Evolutionary conservation across 83 land plant genomes (phyloP).

Genomic region (Isoetes engelmannii): DNA sequence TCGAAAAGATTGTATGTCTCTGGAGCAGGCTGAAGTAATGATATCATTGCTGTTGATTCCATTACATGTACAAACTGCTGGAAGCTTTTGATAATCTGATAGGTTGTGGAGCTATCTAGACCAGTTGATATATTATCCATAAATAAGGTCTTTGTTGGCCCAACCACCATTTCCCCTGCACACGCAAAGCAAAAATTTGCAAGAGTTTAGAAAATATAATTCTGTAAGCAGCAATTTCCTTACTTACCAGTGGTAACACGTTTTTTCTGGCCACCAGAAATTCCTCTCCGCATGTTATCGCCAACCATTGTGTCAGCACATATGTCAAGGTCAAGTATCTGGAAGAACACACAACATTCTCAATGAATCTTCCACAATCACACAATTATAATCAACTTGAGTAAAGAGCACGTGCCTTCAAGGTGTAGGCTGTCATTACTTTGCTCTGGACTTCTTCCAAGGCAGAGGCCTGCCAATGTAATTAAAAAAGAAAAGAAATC

Average conservation of each 20-base stretch:
- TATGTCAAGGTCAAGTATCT: conserved; percentile 19
- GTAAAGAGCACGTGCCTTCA: conserved; percentile 13
- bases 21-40: conserved; percentile 17
- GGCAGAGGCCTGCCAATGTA: conserved; percentile 14
- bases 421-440: conserved; percentile 23
- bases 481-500: too few relatives aligned
- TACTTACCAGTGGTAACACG: conserved; percentile 16
- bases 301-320: conserved; percentile 20
- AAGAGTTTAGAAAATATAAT: background rate
- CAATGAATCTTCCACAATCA: too few relatives aligned
- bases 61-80: conserved; percentile 17
- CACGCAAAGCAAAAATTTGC: background rate
- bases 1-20: conserved; percentile 5
- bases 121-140: conserved; percentile 23
- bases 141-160: conserved; percentile 18
- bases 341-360: background rate
- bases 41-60: conserved; percentile 15
- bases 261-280: conserved; percentile 19
- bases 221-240: too few relatives aligned
- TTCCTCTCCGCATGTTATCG: conserved; percentile 18
- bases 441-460: conserved; percentile 23
- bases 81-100: conserved; percentile 51
- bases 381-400: too few relatives aligned
- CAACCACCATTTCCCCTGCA: conserved; percentile 20
- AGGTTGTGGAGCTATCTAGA: conserved; percentile 17